Evolutionary conservation across 129 eudicot genomes (phyloP).

Genomic region (carrot (Daucus carota)): DH1_v3.0 NC_030382.2:54300501-54301000

Average conservation of each 20-base stretch:
- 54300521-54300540: constrained; percentile 33
- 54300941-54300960: constrained; percentile 36
- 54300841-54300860: constrained; percentile 36
- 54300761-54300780: background rate
- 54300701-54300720: constrained; percentile 89
- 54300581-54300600: constrained; percentile 77
- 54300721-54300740: constrained; percentile 65
- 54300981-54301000: constrained; percentile 47
- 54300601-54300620: constrained; percentile 83
- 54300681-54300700: constrained; percentile 88
- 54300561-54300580: constrained; percentile 66
- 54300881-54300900: constrained; percentile 37
- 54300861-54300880: constrained; percentile 10
- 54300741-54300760: constrained; percentile 18
- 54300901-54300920: constrained; percentile 34
- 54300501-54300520: constrained; percentile 25
- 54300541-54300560: constrained; percentile 28
- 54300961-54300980: constrained; percentile 50
- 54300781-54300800: constrained; percentile 7
- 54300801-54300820: constrained; percentile 10
- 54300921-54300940: constrained; percentile 3
- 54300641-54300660: constrained; percentile 86
- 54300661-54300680: constrained; percentile 85
- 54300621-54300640: constrained; percentile 86
- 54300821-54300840: constrained; percentile 36